These are phyloP conservation scores for Pluteus cervinus DNA, from an alignment of 768 basidiomycete species.

Conservation along the genomic window DNA sequence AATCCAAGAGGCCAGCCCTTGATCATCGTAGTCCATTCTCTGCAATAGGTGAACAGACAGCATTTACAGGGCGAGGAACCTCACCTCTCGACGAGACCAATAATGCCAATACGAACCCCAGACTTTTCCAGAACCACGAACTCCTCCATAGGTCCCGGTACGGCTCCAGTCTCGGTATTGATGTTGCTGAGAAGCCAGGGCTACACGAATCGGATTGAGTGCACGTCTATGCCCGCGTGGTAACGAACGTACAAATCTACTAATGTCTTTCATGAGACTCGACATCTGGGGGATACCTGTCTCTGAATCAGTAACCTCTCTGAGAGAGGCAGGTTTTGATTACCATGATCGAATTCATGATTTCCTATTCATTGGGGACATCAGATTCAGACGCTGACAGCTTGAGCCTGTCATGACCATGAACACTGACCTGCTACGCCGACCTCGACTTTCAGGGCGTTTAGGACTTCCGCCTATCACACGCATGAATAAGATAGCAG, in stretches of 20 bases:
- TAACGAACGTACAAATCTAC: slow-evolving; percentile 72
- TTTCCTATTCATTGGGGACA: slow-evolving; percentile 50
- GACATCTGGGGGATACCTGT: slow-evolving; percentile 18
- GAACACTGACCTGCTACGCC: slow-evolving; percentile 82
- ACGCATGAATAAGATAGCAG: too few species aligned
- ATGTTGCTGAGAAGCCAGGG: slow-evolving; percentile 93
- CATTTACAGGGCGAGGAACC: slow-evolving; percentile 2
- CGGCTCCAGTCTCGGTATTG: slow-evolving; percentile 50
- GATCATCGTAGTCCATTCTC: slow-evolving; percentile 87
- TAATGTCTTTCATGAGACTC: slow-evolving; percentile 65
- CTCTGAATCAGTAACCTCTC: background rate
- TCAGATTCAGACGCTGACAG: too few species aligned
- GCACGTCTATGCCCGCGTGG: slow-evolving; percentile 3
- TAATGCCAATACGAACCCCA: slow-evolving; percentile 69
- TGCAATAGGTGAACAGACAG: slow-evolving; percentile 20
- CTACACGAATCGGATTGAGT: slow-evolving; percentile 27
- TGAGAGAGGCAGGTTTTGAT: background rate
- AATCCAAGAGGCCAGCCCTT: slow-evolving; percentile 83
- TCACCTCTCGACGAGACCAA: slow-evolving; percentile 86
- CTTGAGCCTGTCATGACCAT: too few species aligned
- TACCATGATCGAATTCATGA: slow-evolving; percentile 90
- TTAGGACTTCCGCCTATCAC: slow-evolving; percentile 81
- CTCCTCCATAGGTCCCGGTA: slow-evolving; percentile 57
- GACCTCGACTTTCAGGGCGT: slow-evolving; percentile 72
- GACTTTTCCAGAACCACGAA: slow-evolving; percentile 64